A percentile compares a stretch with the other conserved stretches of the same genome.
Evolutionary conservation across 75 land plant species (phyloP).

Genomic region (Larix kaempferi): DNA sequence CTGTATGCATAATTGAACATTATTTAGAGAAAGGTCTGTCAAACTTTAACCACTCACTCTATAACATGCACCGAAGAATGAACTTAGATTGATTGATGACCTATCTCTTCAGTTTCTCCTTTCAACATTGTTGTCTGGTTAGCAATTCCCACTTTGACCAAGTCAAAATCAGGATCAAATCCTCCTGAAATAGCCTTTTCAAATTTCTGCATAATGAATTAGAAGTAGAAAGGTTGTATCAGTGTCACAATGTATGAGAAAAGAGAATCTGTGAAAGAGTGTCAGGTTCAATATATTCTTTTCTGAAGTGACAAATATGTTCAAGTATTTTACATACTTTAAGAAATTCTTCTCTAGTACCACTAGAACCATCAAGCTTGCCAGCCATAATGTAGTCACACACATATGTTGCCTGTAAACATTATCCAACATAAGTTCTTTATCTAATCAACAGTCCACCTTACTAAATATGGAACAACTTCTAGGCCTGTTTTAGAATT

Average conservation of each 20-base stretch:
- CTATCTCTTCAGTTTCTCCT: slow-evolving; percentile 97
- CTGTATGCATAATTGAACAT: slow-evolving; percentile 28
- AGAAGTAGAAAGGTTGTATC: not conserved
- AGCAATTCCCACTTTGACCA: slow-evolving; percentile 82
- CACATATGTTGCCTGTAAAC: slow-evolving; percentile 77
- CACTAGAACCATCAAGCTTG: slow-evolving; percentile 91
- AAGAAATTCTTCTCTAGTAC: slow-evolving; percentile 78
- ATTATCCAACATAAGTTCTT: not conserved
- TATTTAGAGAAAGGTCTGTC: not conserved
- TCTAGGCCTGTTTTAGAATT: not conserved
- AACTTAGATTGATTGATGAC: slow-evolving; percentile 27
- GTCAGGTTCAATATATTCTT: not conserved
- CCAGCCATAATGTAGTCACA: slow-evolving; percentile 92
- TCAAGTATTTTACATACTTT: slow-evolving; percentile 35
- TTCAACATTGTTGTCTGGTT: slow-evolving; percentile 99
- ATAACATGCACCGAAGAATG: not conserved
- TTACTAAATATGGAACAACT: not conserved
- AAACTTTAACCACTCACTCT: not conserved
- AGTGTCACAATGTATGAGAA: slow-evolving; percentile 1
- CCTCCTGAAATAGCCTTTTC: slow-evolving; percentile 74
- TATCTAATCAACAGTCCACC: not conserved
- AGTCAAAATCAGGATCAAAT: slow-evolving; percentile 84
- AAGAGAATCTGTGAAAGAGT: slow-evolving; percentile 2
- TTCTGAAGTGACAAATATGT: slow-evolving; percentile 3
- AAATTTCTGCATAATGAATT: slow-evolving; percentile 59